Percentiles rank a stretch among this genome's conserved stretches.
phyloP scores from a whole-genome alignment of 306 rosid genomes.

The Castanea crenata region DNA sequence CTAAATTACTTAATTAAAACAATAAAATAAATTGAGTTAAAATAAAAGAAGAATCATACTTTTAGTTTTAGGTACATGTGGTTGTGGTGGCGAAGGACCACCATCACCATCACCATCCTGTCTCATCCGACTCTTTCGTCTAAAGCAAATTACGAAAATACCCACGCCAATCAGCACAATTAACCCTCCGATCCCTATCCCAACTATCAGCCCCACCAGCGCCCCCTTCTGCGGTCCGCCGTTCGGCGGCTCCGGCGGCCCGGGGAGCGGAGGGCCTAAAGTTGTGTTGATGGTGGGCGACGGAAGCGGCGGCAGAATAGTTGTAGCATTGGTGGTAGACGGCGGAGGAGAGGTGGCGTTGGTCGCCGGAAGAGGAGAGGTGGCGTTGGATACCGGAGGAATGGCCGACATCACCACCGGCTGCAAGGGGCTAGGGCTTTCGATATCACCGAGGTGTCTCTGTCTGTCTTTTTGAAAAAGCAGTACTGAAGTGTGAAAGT shows the following conservation, averaged over 20 bases:
- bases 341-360: not conserved
- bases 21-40: not conserved
- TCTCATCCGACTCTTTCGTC: conserved; percentile 26
- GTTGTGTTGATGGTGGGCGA: not conserved
- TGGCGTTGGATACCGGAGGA: too few species aligned
- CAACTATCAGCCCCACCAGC: conserved; percentile 18
- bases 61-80: conserved; percentile 21
- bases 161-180: conserved; percentile 29
- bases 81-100: not conserved
- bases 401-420: too few species aligned
- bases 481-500: too few species aligned
- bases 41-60: conserved; percentile 16
- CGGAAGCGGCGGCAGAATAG: not conserved
- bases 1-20: too few species aligned
- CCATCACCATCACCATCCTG: not conserved
- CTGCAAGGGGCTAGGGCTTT: too few species aligned
- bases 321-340: not conserved
- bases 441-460: too few species aligned
- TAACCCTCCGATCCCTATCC: conserved; percentile 36
- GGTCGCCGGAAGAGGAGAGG: not conserved
- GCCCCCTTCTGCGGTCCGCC: not conserved
- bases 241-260: not conserved
- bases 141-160: conserved; percentile 17
- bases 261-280: not conserved
- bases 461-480: too few species aligned